Evolutionary conservation across 2,329 filamentous ascomycete species (phyloP), one percentile per base, ranked within the genome.

Genomic region (Magnaporthiopsis poae): DNA sequence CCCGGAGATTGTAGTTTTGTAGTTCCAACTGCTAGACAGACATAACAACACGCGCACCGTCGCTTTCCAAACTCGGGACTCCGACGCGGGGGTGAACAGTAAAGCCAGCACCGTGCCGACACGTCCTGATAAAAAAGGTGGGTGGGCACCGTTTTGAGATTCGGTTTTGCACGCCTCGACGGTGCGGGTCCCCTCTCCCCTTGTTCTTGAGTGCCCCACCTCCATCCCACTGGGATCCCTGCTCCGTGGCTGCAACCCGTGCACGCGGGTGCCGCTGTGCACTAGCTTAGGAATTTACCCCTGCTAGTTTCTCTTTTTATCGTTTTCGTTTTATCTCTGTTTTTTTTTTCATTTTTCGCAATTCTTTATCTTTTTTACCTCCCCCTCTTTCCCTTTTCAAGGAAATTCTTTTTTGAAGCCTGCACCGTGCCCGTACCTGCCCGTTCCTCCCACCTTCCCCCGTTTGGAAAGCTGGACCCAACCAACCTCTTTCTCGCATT

Each of bases 381-480:
- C 8, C 18, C 46, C 18, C 46, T 25, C 21, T 25, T 56, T 56
- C 7, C 46, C n/a, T 11, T 56, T 64, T 64, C 60, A 31, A 67
- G 36, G 27, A 60, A 63, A 31, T 52, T 52, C 33, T n/a, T 64
- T 63, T 60, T 52, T 66, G 65, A 46, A 62, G 64, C 59, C 63
- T 63, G 33, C 27, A 65, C 46, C 27, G 56, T 66, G 61, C 66
- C 61, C 60, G 39, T 59, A 67, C 68, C 68, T 69, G 66, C 67
- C 36, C 36, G 36, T 39, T 39, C 35, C 68, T 71, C 65, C 66
- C 69, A 69, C 69, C 70, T 73, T 74, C 68, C 74, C 72, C 70
- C 70, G 70, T 70, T 73, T 69, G 72, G 72, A 69, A 68, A 71
- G 69, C 71, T 70, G 21, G 46, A 56, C n/a, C 70, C 71, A 71